phyloP scores from a whole-genome alignment of 352 stramenopile species.

The Globisporangium spiculum region DNA sequence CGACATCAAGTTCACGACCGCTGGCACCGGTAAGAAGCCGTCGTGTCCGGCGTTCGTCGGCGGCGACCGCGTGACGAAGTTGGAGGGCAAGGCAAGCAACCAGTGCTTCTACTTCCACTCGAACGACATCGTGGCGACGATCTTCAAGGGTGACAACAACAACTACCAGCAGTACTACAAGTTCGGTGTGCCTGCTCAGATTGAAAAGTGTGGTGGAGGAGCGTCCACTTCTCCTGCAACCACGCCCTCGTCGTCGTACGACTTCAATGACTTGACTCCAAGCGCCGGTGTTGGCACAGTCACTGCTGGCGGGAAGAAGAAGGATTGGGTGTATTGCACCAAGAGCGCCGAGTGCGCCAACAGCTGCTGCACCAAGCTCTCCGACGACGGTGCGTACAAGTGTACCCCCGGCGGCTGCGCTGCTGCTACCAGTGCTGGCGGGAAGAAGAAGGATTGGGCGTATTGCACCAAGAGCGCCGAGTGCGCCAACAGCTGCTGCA shows the following conservation, averaged over 20 bases:
- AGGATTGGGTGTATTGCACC: slow-evolving; percentile 14
- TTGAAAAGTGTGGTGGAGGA: no score
- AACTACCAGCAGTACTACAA: slow-evolving; percentile 39
- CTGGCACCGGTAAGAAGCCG: slow-evolving; percentile 26
- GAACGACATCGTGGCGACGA: slow-evolving; percentile 11
- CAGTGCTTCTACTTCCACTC: slow-evolving; percentile 18
- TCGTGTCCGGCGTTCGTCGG: slow-evolving; percentile 47
- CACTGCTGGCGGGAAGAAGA: slow-evolving; percentile 1
- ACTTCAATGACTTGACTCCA: slow-evolving; percentile 2
- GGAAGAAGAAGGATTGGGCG: slow-evolving; percentile 14
- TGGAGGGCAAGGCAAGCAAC: slow-evolving; percentile 23
- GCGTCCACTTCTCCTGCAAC: not conserved
- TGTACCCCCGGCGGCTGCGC: slow-evolving; percentile 17
- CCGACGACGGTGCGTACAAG: slow-evolving; percentile 24
- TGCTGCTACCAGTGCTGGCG: no score
- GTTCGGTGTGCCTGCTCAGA: slow-evolving; percentile 33
- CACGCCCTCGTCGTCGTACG: not conserved
- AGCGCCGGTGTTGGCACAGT: not conserved
- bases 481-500: slow-evolving; percentile 16
- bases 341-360: slow-evolving; percentile 8
- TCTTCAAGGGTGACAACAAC: slow-evolving; percentile 34
- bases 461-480: slow-evolving; percentile 4
- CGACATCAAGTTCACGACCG: slow-evolving; percentile 45
- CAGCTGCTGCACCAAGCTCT: slow-evolving; percentile 19
- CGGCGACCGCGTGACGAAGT: slow-evolving; percentile 45